Evolutionary conservation across 176 grass and related monocot genomes (phyloP).

Genomic region (Echinochloa phyllopogon): DNA sequence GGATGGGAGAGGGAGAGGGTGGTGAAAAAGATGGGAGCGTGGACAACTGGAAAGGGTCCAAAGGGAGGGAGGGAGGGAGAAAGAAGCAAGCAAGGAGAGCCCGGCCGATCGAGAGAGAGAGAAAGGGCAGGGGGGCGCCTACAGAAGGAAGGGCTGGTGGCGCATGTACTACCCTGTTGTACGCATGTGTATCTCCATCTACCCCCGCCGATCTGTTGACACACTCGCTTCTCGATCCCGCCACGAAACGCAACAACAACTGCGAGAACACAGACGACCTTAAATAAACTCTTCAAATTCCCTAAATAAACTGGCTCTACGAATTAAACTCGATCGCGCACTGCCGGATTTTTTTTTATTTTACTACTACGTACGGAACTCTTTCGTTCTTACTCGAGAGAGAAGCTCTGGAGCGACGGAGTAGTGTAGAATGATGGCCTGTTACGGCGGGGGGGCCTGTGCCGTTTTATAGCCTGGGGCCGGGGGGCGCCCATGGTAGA

Average conservation of each 20-base stretch:
- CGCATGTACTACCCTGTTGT: conserved; percentile 12
- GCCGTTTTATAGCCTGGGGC: conserved; percentile 36
- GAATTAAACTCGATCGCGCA: background rate
- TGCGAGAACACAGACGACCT: background rate
- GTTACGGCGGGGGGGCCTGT: conserved; percentile 33
- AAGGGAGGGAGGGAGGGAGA: conserved; percentile 24
- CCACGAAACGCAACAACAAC: background rate
- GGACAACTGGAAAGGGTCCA: conserved; percentile 73
- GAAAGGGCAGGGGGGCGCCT: conserved; percentile 5
- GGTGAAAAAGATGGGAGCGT: conserved; percentile 56
- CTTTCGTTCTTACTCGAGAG: no score
- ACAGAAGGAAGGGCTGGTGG: conserved; percentile 44
- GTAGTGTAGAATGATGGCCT: background rate
- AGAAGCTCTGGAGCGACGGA: no score
- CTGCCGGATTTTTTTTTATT: background rate
- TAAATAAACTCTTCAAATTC: no score
- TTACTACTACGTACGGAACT: no score
- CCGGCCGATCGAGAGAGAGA: no score
- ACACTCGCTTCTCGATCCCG: background rate
- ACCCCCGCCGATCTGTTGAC: background rate
- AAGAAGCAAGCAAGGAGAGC: conserved; percentile 31
- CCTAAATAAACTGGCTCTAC: background rate
- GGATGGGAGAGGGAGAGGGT: background rate
- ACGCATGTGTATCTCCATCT: background rate
- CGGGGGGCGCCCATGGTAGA: background rate